phyloP scores from a whole-genome alignment of 2,329 filamentous ascomycete species.

The Helicocarpus griseus region DNA sequence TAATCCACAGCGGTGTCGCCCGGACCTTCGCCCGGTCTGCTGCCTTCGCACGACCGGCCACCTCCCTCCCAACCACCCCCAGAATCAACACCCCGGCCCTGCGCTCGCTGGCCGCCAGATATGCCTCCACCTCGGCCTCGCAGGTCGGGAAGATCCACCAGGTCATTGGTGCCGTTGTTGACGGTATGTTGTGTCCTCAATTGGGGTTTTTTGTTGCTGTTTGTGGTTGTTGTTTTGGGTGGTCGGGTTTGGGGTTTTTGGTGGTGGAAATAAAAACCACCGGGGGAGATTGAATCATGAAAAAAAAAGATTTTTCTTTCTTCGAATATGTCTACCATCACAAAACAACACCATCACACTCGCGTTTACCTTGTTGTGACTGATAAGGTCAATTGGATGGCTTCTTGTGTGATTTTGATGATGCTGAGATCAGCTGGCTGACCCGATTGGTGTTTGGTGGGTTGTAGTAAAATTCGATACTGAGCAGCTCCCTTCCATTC shows the following conservation, averaged over 20 bases:
- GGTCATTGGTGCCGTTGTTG: conserved; percentile 98
- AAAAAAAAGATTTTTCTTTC: conserved; percentile 21
- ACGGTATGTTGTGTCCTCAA: conserved; percentile 61
- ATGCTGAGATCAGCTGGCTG: conserved; percentile 19
- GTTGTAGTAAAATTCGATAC: conserved; percentile 86
- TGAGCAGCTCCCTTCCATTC: conserved; percentile 88
- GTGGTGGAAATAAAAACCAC: background rate
- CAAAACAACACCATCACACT: too few relatives aligned
- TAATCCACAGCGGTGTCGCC: conserved; percentile 50
- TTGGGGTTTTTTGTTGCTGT: background rate
- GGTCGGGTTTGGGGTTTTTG: background rate
- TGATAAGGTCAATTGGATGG: conserved; percentile 21
- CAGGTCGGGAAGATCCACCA: conserved; percentile 58
- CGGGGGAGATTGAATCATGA: conserved; percentile 13
- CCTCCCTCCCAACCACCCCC: conserved; percentile 44
- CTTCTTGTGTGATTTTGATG: too few relatives aligned
- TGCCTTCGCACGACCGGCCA: conserved; percentile 47
- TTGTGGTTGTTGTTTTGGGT: background rate
- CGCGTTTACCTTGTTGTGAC: conserved; percentile 16
- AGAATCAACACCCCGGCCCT: conserved; percentile 49
- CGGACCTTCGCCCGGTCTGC: conserved; percentile 53
- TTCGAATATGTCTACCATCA: background rate
- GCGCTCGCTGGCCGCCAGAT: conserved; percentile 51
- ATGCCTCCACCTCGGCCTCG: conserved; percentile 49
- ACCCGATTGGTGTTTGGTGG: conserved; percentile 1